Conservation (phyloP, 1,284 basidiomycete genomes). For the Flammula alnicola region DNA sequence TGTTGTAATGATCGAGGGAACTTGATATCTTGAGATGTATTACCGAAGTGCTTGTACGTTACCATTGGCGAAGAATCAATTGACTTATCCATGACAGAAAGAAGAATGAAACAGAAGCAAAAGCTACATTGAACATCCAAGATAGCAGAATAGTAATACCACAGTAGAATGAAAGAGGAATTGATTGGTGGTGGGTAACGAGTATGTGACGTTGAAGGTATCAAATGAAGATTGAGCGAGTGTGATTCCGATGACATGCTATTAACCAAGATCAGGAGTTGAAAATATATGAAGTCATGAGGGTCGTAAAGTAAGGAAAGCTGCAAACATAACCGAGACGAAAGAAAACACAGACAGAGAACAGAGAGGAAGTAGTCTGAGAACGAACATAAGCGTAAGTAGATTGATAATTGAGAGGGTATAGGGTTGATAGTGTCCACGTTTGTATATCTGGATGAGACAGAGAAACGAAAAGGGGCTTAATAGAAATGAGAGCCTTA, state of each 20-base stretch:
- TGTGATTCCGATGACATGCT: constrained; percentile 13
- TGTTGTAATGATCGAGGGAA: no score
- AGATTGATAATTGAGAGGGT: neutral
- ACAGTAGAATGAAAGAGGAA: constrained; percentile 6
- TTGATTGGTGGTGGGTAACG: constrained; percentile 7
- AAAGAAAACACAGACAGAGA: neutral
- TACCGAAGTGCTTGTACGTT: no score
- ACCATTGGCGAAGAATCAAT: no score
- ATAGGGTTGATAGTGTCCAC: no score
- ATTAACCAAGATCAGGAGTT: constrained; percentile 2
- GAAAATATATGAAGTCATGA: constrained; percentile 12
- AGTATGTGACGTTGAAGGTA: constrained; percentile 13
- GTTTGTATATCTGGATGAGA: no score
- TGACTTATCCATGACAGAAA: no score
- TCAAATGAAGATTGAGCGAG: constrained; percentile 7
- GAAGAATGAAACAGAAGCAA: no score
- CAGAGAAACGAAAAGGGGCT: no score
- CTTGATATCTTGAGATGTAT: no score
- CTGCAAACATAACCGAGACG: no score
- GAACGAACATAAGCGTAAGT: constrained; percentile 1
- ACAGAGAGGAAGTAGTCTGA: neutral
- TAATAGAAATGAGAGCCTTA: no score
- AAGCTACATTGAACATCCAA: no score
- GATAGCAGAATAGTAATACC: constrained; percentile 3
- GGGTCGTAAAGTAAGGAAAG: constrained; percentile 4